Percentiles rank a stretch among this genome's conserved stretches.
Conservation (phyloP, 2,329 filamentous ascomycete species). For the Penicillium janthinellum region DNA sequence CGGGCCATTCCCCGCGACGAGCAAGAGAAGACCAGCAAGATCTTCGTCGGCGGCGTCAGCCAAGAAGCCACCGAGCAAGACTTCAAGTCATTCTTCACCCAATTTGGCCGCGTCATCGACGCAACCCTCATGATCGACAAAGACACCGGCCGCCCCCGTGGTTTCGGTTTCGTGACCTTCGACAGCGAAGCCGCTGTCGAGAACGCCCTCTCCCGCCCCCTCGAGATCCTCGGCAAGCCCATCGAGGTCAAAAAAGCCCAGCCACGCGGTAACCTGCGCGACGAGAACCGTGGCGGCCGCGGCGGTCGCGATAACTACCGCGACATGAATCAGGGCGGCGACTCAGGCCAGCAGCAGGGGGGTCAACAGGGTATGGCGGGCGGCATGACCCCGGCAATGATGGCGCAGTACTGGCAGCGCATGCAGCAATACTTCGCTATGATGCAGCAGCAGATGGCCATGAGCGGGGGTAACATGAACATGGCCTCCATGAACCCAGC, state of each 20-base stretch:
- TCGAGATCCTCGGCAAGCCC: slow-evolving; percentile 92
- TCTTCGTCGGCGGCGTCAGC: slow-evolving; percentile 96
- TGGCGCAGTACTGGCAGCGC: slow-evolving; percentile 97
- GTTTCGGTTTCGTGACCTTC: slow-evolving; percentile 98
- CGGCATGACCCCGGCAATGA: slow-evolving; percentile 91
- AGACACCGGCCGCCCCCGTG: slow-evolving; percentile 92
- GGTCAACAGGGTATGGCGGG: slow-evolving; percentile 49
- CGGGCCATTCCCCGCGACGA: slow-evolving; percentile 95
- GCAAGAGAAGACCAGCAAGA: slow-evolving; percentile 97
- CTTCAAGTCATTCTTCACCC: slow-evolving; percentile 94
- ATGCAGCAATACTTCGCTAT: slow-evolving; percentile 97
- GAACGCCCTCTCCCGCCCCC: slow-evolving; percentile 76
- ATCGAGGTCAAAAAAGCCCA: slow-evolving; percentile 99
- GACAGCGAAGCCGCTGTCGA: slow-evolving; percentile 95
- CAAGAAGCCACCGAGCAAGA: slow-evolving; percentile 96
- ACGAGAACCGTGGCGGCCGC: slow-evolving; percentile 73
- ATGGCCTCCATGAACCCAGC: slow-evolving; percentile 74
- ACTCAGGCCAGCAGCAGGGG: slow-evolving; percentile 48
- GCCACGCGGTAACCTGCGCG: slow-evolving; percentile 88
- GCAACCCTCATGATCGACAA: slow-evolving; percentile 99
- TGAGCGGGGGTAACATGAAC: slow-evolving; percentile 48
- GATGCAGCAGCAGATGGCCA: slow-evolving; percentile 89
- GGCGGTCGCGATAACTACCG: slow-evolving; percentile 46
- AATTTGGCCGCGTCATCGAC: slow-evolving; percentile 94
- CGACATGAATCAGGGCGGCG: slow-evolving; percentile 42